Evolutionary conservation across 495 filamentous ascomycete genomes (phyloP).

Genomic region (Neurospora pannonica): DNA sequence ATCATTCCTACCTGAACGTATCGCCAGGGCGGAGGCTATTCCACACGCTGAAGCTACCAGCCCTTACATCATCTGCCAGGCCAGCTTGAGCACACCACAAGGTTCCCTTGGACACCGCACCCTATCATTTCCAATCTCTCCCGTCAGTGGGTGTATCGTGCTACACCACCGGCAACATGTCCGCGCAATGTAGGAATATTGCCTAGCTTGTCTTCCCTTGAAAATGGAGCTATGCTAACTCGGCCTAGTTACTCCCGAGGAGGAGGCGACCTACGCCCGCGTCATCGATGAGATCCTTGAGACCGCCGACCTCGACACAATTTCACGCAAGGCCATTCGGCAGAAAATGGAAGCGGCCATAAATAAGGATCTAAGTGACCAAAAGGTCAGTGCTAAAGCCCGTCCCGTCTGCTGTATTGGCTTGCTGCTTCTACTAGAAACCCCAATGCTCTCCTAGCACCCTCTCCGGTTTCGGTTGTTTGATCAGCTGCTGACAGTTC

Average conservation of each 20-base stretch:
- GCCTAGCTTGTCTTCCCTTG: not conserved
- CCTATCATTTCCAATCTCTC: not conserved
- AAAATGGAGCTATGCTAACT: constrained; percentile 4
- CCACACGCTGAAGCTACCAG: not conserved
- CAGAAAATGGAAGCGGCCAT: constrained; percentile 65
- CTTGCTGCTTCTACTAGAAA: not conserved
- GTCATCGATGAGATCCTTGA: constrained; percentile 90
- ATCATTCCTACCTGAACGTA: not conserved
- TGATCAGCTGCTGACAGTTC: constrained; percentile 1
- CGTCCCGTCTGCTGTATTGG: not conserved
- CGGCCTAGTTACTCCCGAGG: constrained; percentile 54
- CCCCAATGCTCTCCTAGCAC: not conserved
- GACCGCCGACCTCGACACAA: constrained; percentile 73
- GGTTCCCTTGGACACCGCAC: not conserved
- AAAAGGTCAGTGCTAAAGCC: constrained; percentile 56
- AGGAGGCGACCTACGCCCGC: constrained; percentile 58
- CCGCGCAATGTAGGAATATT: constrained; percentile 17
- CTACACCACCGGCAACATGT: constrained; percentile 15
- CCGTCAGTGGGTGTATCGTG: constrained; percentile 15
- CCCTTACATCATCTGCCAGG: not conserved
- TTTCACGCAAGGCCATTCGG: constrained; percentile 88
- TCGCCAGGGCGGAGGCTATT: not conserved
- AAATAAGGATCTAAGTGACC: constrained; percentile 69
- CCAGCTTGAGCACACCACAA: not conserved
- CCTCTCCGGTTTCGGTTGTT: not conserved